A percentile compares a stretch with the other conserved stretches of the same genome.
phyloP scores from a whole-genome alignment of 805 yeast species.

The Candida golubevii region DNA sequence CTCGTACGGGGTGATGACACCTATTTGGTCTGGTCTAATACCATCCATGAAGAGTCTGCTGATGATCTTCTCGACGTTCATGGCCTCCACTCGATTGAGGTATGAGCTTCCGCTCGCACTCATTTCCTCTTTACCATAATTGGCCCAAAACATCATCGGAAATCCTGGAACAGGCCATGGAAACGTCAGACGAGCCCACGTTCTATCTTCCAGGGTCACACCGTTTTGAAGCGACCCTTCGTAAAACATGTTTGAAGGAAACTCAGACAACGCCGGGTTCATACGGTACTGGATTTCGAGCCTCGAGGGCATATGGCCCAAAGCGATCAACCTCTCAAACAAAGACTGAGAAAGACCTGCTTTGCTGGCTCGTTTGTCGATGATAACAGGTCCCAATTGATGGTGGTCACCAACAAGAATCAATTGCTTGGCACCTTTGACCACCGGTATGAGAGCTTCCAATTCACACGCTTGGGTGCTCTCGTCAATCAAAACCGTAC shows the following conservation, averaged over 20 bases:
- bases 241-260: constrained; percentile 86
- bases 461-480: constrained; percentile 94
- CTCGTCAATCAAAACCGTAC: constrained; percentile 85
- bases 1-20: constrained; percentile 91
- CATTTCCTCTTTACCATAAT: constrained; percentile 84
- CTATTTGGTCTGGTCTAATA: constrained; percentile 65
- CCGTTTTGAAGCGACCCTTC: constrained; percentile 93
- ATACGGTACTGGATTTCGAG: constrained; percentile 92
- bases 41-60: constrained; percentile 74
- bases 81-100: constrained; percentile 83
- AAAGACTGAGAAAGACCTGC: constrained; percentile 86
- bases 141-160: constrained; percentile 97
- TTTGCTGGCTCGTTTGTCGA: constrained; percentile 73
- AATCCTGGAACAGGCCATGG: constrained; percentile 87
- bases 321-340: constrained; percentile 76
- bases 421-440: constrained; percentile 85
- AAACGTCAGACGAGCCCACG: constrained; percentile 50
- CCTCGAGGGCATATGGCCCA: constrained; percentile 82
- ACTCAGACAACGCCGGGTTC: constrained; percentile 86
- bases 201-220: constrained; percentile 72
- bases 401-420: constrained; percentile 93
- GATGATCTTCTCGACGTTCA: constrained; percentile 77
- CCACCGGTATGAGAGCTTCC: constrained; percentile 83
- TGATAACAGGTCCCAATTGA: constrained; percentile 88
- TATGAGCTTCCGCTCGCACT: constrained; percentile 77